Evolutionary conservation across 192 early-diverging fungal species (phyloP).

Genomic region (Allomyces macrogynus): DNA sequence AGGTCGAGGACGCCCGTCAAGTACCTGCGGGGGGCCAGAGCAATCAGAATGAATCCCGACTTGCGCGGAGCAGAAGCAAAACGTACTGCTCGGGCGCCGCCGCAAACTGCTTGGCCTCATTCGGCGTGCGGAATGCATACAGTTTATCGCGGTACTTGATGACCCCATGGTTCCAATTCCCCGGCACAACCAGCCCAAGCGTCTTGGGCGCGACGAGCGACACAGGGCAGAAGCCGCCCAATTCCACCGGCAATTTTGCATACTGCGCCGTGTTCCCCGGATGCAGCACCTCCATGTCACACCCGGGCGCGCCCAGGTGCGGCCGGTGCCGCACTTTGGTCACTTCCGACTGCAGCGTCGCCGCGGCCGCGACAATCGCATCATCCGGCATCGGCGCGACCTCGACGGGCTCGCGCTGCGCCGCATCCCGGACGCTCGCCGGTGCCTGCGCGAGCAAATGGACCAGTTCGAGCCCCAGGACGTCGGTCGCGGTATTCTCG

Average conservation of each 20-base stretch:
- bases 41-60: too few relatives aligned
- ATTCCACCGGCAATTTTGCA: constrained; percentile 29
- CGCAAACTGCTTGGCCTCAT: constrained; percentile 20
- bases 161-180: constrained; percentile 31
- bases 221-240: constrained; percentile 33
- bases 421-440: neutral
- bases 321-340: constrained; percentile 1
- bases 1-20: too few relatives aligned
- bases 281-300: constrained; percentile 27
- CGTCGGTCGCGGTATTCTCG: neutral
- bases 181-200: constrained; percentile 22
- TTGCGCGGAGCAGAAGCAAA: too few relatives aligned
- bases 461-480: neutral
- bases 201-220: constrained; percentile 17
- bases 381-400: constrained; percentile 6
- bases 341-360: constrained; percentile 23
- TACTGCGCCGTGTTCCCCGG: constrained; percentile 38
- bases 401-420: neutral
- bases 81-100: constrained; percentile 21
- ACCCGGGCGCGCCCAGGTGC: neutral
- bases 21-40: too few relatives aligned
- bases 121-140: constrained; percentile 19
- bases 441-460: neutral
- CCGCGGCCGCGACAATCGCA: constrained; percentile 20
- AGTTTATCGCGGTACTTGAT: constrained; percentile 25